A percentile compares a stretch with the other conserved stretches of the same genome.
Conservation (phyloP, 192 early-diverging fungal genomes). For the Podila clonocystis region DNA sequence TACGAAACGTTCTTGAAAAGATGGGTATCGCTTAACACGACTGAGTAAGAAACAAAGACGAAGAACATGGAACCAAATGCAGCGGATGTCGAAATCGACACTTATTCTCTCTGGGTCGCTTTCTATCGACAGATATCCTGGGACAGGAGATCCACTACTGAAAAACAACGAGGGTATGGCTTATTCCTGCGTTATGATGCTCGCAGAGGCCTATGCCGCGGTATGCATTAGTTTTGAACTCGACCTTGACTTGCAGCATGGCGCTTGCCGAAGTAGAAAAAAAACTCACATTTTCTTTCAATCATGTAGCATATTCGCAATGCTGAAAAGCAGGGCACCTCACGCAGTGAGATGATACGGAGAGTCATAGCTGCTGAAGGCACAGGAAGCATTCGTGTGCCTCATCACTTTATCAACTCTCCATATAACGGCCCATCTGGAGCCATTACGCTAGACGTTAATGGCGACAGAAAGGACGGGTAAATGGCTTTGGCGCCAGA, state of each 20-base stretch:
- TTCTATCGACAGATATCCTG: constrained; percentile 44
- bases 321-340: neutral
- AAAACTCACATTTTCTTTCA: neutral
- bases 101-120: neutral
- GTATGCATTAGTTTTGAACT: constrained; percentile 4
- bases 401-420: neutral
- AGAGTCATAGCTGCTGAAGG: constrained; percentile 8
- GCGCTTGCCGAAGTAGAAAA: neutral
- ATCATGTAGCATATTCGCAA: neutral
- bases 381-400: neutral
- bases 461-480: constrained; percentile 18
- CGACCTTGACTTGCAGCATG: neutral
- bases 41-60: constrained; percentile 7
- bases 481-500: neutral
- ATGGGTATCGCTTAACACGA: constrained; percentile 32
- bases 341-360: neutral
- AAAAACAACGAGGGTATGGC: constrained; percentile 52
- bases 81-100: neutral
- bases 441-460: neutral
- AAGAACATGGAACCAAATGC: no score
- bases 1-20: constrained; percentile 51
- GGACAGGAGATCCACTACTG: constrained; percentile 33
- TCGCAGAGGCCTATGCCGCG: constrained; percentile 49
- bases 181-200: constrained; percentile 57
- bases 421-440: constrained; percentile 17